A percentile compares a stretch with the other conserved stretches of the same genome.
Evolutionary conservation across 129 eudicot genomes (phyloP).

Genomic region (Sambucus nigra): DNA sequence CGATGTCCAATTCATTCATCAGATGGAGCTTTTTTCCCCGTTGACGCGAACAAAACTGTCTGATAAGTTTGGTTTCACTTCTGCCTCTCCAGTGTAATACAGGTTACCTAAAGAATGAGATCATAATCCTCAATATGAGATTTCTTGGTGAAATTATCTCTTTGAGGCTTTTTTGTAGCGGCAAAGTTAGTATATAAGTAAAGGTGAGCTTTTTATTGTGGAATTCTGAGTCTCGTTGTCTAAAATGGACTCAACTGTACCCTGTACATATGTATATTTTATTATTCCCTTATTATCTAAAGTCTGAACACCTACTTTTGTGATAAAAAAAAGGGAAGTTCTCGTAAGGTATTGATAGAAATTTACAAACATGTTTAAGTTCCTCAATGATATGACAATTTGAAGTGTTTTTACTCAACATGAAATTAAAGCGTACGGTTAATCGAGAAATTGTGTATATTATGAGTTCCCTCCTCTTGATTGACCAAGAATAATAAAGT

Average conservation of each 20-base stretch:
- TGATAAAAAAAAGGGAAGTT: no score
- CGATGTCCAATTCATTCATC: conserved; percentile 51
- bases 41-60: conserved; percentile 19
- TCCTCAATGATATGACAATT: no score
- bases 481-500: no score
- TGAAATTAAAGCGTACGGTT: no score
- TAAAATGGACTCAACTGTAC: conserved; percentile 11
- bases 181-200: neutral
- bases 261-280: neutral
- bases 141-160: neutral
- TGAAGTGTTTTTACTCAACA: no score
- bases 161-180: conserved; percentile 17
- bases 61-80: conserved; percentile 20
- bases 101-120: neutral
- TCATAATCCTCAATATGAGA: neutral
- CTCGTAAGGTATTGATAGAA: no score
- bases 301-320: no score
- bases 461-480: no score
- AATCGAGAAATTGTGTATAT: no score
- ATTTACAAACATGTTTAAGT: no score
- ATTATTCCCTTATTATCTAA: neutral
- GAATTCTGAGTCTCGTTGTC: conserved; percentile 4
- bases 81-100: conserved; percentile 18
- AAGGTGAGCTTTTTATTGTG: neutral
- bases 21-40: conserved; percentile 37